Conservation (phyloP, 352 stramenopile species). For the Aphanomyces stellatus region DNA sequence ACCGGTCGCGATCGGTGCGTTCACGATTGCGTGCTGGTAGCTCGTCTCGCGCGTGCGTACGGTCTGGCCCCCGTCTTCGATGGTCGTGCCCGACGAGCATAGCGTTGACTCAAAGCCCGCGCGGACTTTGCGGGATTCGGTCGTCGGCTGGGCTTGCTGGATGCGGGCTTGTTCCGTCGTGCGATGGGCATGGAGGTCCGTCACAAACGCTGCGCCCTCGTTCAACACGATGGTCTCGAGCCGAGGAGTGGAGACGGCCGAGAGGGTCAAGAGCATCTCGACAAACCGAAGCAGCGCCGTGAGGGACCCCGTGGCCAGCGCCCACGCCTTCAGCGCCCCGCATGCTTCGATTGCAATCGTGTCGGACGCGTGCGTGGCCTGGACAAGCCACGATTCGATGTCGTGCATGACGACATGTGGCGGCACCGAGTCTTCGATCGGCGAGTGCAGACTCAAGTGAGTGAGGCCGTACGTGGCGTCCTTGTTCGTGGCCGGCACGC, state of each 20-base stretch:
- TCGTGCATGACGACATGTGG: conserved; percentile 12
- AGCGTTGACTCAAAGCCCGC: conserved; percentile 72
- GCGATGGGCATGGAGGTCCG: not conserved
- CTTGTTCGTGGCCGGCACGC: conserved; percentile 51
- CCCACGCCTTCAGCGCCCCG: conserved; percentile 50
- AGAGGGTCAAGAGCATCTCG: conserved; percentile 43
- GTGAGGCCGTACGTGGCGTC: conserved; percentile 62
- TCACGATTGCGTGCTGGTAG: conserved; percentile 83
- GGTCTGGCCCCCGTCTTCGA: conserved; percentile 64
- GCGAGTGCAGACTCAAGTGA: conserved; percentile 35
- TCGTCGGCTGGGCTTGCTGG: conserved; percentile 6
- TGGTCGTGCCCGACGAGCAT: conserved; percentile 63
- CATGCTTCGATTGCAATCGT: conserved; percentile 43
- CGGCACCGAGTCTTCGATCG: not conserved
- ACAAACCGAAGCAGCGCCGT: conserved; percentile 61
- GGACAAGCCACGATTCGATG: conserved; percentile 1
- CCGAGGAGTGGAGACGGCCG: not conserved
- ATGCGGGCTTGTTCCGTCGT: not conserved
- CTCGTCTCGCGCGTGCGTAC: conserved; percentile 80
- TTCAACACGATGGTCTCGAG: not conserved
- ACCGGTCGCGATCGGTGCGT: conserved; percentile 56
- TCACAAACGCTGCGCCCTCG: not conserved
- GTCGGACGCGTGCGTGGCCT: not conserved
- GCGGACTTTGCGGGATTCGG: conserved; percentile 55
- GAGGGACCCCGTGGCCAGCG: conserved; percentile 70